These are phyloP conservation scores for Colletotrichum chrysophilum DNA, from an alignment of 2,329 filamentous ascomycete genomes.

Conservation along the genomic window DNA sequence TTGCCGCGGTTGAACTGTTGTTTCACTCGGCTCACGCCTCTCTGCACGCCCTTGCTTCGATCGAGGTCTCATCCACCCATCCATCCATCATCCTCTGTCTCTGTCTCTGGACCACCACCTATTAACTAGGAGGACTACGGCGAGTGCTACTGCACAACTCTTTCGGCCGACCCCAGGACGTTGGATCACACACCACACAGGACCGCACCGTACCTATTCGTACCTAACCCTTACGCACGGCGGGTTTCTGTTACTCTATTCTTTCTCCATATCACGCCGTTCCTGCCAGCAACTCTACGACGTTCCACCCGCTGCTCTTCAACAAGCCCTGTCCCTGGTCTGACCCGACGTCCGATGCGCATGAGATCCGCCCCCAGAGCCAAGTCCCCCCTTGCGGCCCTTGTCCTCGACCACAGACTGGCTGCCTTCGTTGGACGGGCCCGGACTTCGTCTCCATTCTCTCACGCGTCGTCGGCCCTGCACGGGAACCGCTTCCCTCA, in stretches of 20 bases:
- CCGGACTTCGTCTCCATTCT: constrained; percentile 15
- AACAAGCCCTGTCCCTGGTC: constrained; percentile 14
- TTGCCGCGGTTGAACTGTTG: not conserved
- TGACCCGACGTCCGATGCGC: constrained; percentile 19
- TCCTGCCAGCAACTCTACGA: constrained; percentile 7
- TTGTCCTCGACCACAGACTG: not conserved
- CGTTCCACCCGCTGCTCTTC: constrained; percentile 11
- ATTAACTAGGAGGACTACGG: not conserved
- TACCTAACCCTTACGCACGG: not conserved
- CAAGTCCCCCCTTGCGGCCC: constrained; percentile 13
- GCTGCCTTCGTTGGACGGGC: constrained; percentile 9
- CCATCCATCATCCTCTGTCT: not conserved
- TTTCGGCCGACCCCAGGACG: not conserved
- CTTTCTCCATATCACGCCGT: constrained; percentile 15
- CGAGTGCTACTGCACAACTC: not conserved
- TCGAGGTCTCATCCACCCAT: not conserved
- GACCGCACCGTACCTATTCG: not conserved
- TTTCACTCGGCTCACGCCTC: constrained; percentile 6
- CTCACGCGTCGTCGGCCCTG: constrained; percentile 11
- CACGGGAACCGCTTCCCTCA: constrained; percentile 5
- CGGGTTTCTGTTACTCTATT: constrained; percentile 17
- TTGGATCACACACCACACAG: not conserved
- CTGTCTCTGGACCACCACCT: not conserved
- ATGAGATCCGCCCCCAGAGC: constrained; percentile 21
- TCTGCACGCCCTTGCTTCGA: not conserved